Evolutionary conservation across 75 land plant genomes (phyloP).

Genomic region (Cryptomeria japonica): DNA sequence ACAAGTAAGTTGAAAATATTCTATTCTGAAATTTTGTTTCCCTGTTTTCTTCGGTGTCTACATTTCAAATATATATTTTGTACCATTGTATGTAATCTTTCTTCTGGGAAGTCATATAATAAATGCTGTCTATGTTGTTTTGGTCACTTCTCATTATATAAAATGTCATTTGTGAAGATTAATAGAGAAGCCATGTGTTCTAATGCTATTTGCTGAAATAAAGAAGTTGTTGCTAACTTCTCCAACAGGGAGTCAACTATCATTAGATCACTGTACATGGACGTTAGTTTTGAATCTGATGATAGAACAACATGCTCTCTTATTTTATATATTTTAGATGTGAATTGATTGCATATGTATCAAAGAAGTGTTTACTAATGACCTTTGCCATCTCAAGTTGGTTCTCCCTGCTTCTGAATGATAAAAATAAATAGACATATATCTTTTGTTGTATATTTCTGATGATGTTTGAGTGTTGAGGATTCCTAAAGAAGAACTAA

Average conservation of each 20-base stretch:
- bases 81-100: not conserved
- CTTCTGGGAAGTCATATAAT: not conserved
- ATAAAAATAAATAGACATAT: no score
- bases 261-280: not conserved
- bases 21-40: not conserved
- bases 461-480: no score
- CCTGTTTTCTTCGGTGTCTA: not conserved
- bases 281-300: not conserved
- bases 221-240: not conserved
- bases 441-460: no score
- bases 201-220: not conserved
- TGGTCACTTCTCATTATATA: not conserved
- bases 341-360: not conserved
- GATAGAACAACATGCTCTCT: not conserved
- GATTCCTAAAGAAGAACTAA: no score
- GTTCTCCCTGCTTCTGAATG: no score
- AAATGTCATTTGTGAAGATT: not conserved
- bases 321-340: not conserved
- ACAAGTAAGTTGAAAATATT: slow-evolving; percentile 55
- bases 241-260: not conserved
- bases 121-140: not conserved
- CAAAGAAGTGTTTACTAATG: no score
- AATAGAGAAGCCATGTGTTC: not conserved
- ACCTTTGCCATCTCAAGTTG: no score
- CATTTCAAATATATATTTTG: not conserved